These are phyloP conservation scores for Capronia epimyces DNA, from an alignment of 2,329 filamentous ascomycete species.

Conservation along the genomic window DNA sequence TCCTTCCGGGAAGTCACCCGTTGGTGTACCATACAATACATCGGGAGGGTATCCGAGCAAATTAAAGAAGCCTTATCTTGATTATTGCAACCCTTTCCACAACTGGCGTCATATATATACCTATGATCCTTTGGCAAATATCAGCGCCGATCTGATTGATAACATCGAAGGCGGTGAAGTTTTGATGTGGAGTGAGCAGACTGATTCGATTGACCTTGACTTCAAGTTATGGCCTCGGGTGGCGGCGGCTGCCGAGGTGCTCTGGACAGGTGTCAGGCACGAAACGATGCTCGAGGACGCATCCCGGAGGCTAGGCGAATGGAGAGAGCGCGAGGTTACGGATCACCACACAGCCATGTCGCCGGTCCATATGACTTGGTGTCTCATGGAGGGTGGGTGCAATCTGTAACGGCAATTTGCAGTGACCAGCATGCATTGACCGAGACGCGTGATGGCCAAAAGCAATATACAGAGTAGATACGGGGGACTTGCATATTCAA, in stretches of 20 bases:
- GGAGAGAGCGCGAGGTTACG: slow-evolving; percentile 66
- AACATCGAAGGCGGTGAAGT: slow-evolving; percentile 76
- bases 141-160: slow-evolving; percentile 57
- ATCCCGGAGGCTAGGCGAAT: slow-evolving; percentile 63
- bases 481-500: no score
- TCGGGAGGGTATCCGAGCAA: slow-evolving; percentile 21
- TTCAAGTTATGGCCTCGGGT: slow-evolving; percentile 50
- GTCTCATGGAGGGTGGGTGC: slow-evolving; percentile 50
- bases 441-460: neutral
- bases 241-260: slow-evolving; percentile 51
- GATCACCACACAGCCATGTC: slow-evolving; percentile 59
- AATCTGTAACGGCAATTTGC: slow-evolving; percentile 5
- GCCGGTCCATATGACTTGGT: slow-evolving; percentile 68
- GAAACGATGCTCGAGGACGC: slow-evolving; percentile 49
- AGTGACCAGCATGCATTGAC: neutral
- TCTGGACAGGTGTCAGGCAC: slow-evolving; percentile 53
- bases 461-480: no score
- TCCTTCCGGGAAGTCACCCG: slow-evolving; percentile 25
- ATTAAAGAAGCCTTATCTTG: slow-evolving; percentile 56
- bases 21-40: slow-evolving; percentile 26
- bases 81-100: slow-evolving; percentile 77
- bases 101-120: slow-evolving; percentile 77
- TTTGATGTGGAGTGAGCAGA: slow-evolving; percentile 74
- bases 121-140: slow-evolving; percentile 64
- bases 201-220: slow-evolving; percentile 70